A percentile compares a stretch with the other conserved stretches of the same genome.
phyloP scores from a whole-genome alignment of 129 eudicot genomes.

The Silybum marianum region DNA sequence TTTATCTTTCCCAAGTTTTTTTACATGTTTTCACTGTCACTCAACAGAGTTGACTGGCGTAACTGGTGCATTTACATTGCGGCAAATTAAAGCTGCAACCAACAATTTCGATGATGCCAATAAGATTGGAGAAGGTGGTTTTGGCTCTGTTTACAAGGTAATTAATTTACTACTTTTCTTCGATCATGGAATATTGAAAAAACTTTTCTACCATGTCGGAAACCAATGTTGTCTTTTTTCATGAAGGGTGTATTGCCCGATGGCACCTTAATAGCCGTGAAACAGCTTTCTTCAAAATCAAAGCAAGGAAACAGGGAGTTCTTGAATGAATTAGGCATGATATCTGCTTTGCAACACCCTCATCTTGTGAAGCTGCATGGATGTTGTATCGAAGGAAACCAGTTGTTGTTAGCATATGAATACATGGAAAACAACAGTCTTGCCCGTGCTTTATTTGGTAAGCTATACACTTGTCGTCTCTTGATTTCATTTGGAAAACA shows the following conservation, averaged over 20 bases:
- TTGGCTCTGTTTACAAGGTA: slow-evolving; percentile 76
- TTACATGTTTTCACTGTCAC: slow-evolving; percentile 5
- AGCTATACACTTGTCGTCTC: not conserved
- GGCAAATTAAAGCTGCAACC: slow-evolving; percentile 69
- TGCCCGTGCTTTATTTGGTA: slow-evolving; percentile 76
- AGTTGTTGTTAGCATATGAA: slow-evolving; percentile 65
- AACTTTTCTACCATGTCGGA: not conserved
- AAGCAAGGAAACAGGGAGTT: slow-evolving; percentile 84
- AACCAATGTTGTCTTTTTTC: not conserved
- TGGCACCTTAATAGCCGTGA: slow-evolving; percentile 59
- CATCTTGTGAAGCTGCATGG: slow-evolving; percentile 73
- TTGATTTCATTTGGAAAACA: not conserved
- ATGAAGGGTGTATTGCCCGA: slow-evolving; percentile 51
- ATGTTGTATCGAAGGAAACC: slow-evolving; percentile 70
- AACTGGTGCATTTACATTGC: slow-evolving; percentile 55
- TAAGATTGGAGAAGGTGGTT: slow-evolving; percentile 86
- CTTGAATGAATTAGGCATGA: slow-evolving; percentile 78
- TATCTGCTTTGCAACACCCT: slow-evolving; percentile 71
- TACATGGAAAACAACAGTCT: slow-evolving; percentile 82
- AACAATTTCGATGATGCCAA: slow-evolving; percentile 59
- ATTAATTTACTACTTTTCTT: slow-evolving; percentile 12
- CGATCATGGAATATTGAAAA: not conserved
- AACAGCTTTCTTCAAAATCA: slow-evolving; percentile 41
- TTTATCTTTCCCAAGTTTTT: not conserved
- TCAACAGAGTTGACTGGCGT: slow-evolving; percentile 51